Conservation (phyloP, 176 grass and related monocot genomes). For the Raddia distichophylla region DNA sequence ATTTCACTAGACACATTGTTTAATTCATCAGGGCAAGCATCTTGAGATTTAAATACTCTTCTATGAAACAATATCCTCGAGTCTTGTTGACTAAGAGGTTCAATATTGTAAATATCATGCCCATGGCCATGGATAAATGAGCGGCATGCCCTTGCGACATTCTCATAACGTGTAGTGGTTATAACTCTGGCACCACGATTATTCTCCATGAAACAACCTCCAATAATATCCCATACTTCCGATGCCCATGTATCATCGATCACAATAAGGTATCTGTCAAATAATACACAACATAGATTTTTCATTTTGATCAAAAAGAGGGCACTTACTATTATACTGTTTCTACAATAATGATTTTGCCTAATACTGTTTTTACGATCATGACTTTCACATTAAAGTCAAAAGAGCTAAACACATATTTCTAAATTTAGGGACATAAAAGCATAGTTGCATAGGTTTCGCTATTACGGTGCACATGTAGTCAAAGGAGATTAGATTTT, state of each 20-base stretch:
- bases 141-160: constrained; percentile 2
- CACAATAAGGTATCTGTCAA: constrained; percentile 18
- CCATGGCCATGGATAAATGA: background rate
- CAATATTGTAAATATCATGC: constrained; percentile 1
- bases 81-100: constrained; percentile 23
- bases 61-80: constrained; percentile 41
- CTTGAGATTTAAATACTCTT: constrained; percentile 21
- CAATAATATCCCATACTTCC: background rate
- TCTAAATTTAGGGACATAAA: too few species aligned
- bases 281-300: background rate
- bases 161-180: constrained; percentile 25
- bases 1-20: constrained; percentile 1
- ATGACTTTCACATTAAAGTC: too few species aligned
- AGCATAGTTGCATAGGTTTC: too few species aligned
- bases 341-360: too few species aligned
- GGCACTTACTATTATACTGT: background rate
- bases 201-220: background rate
- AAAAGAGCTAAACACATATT: too few species aligned
- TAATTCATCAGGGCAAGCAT: constrained; percentile 34
- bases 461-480: too few species aligned
- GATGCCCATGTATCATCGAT: constrained; percentile 31
- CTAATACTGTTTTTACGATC: too few species aligned
- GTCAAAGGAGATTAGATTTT: too few species aligned
- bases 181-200: background rate
- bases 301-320: background rate